phyloP scores from a whole-genome alignment of 345 rosid species.

The Geranium brycei region DNA sequence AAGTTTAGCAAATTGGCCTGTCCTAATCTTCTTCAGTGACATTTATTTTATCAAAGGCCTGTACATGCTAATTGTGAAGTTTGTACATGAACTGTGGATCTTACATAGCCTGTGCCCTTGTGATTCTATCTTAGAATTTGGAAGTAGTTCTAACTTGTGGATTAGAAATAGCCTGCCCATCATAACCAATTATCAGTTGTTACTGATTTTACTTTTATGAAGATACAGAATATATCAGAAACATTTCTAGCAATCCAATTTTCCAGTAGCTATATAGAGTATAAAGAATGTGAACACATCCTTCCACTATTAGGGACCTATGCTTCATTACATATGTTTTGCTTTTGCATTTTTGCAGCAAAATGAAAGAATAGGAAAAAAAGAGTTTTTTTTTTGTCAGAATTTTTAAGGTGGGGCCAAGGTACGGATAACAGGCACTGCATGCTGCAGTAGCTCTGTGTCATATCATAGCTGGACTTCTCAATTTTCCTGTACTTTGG shows the following conservation, averaged over 20 bases:
- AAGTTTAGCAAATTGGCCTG: no score
- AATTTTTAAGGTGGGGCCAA: neutral
- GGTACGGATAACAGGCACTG: neutral
- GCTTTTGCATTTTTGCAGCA: neutral
- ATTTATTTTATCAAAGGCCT: no score
- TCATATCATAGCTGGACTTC: neutral
- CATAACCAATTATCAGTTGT: neutral
- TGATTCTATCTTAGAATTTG: no score
- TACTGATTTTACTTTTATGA: neutral
- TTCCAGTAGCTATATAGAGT: neutral
- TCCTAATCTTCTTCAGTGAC: no score
- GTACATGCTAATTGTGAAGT: neutral
- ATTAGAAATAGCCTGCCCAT: no score
- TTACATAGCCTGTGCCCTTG: no score
- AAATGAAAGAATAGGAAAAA: neutral
- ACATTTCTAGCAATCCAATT: neutral
- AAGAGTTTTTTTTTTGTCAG: neutral
- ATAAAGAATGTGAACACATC: neutral
- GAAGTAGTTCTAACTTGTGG: no score
- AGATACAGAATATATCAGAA: neutral
- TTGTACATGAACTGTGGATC: no score
- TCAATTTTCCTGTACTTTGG: neutral
- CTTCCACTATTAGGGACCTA: neutral
- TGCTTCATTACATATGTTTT: neutral
- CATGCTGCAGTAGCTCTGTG: no score